Percentiles rank a stretch among this genome's conserved stretches.
These are phyloP conservation scores for Cucurbitaria berberidis DNA, from an alignment of 2,329 filamentous ascomycete genomes.

Conservation along the genomic window DNA sequence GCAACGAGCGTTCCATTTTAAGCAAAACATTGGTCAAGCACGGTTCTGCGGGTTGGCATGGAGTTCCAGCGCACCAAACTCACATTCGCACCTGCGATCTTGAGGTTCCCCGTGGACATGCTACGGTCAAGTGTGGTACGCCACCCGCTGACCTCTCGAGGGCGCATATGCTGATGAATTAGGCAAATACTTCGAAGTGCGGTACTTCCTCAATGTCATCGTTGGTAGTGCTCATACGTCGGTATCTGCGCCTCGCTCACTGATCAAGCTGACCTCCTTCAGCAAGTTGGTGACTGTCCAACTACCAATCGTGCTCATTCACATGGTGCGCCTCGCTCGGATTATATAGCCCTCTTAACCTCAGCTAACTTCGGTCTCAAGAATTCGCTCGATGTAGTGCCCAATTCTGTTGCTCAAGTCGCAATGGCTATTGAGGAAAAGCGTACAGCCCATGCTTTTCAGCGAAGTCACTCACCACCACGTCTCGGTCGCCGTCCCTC, in stretches of 20 bases:
- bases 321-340: slow-evolving; percentile 52
- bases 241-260: slow-evolving; percentile 9
- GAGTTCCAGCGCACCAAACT: slow-evolving; percentile 54
- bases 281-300: slow-evolving; percentile 61
- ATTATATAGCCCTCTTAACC: background rate
- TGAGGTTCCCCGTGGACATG: slow-evolving; percentile 58
- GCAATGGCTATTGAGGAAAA: slow-evolving; percentile 63
- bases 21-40: slow-evolving; percentile 53
- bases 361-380: slow-evolving; percentile 11
- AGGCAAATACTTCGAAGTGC: slow-evolving; percentile 63
- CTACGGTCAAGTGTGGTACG: slow-evolving; percentile 57
- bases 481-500: slow-evolving; percentile 47
- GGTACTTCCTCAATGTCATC: slow-evolving; percentile 61
- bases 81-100: slow-evolving; percentile 58
- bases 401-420: slow-evolving; percentile 62
- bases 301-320: slow-evolving; percentile 62
- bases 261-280: slow-evolving; percentile 20
- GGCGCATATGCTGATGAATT: slow-evolving; percentile 8
- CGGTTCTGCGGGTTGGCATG: slow-evolving; percentile 55
- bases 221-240: slow-evolving; percentile 54
- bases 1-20: slow-evolving; percentile 57
- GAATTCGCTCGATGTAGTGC: slow-evolving; percentile 63
- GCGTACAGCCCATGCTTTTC: slow-evolving; percentile 35
- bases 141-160: background rate
- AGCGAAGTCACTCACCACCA: slow-evolving; percentile 30